A percentile compares a stretch with the other conserved stretches of the same genome.
Evolutionary conservation across 1,284 basidiomycete genomes (phyloP).

Genomic region (Blastosporella zonata): DNA sequence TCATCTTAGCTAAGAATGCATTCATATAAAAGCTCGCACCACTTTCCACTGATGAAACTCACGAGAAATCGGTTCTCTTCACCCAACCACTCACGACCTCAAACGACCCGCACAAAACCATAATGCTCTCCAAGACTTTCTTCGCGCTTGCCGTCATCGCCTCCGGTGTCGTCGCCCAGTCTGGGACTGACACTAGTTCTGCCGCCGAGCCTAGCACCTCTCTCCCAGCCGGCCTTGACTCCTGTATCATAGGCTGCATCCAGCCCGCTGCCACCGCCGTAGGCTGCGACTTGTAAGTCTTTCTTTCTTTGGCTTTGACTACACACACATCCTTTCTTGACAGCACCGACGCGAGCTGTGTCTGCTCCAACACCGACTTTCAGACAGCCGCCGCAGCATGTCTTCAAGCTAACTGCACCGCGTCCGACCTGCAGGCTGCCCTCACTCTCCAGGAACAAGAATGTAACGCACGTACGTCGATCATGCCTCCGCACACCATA

Average conservation of each 20-base stretch:
- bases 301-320: neutral
- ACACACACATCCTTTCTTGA: neutral
- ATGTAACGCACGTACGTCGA: slow-evolving; percentile 13
- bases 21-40: neutral
- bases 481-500: neutral
- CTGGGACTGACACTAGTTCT: neutral
- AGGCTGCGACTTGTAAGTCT: slow-evolving; percentile 18
- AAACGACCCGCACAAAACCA: neutral
- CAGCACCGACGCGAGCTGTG: slow-evolving; percentile 13
- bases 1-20: neutral
- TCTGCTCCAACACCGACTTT: slow-evolving; percentile 12
- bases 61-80: neutral
- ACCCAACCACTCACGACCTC: neutral
- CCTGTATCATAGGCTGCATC: slow-evolving; percentile 21
- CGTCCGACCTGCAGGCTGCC: slow-evolving; percentile 5
- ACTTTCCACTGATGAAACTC: neutral
- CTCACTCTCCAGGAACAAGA: slow-evolving; percentile 7
- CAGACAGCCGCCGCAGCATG: slow-evolving; percentile 9
- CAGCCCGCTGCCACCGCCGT: slow-evolving; percentile 14
- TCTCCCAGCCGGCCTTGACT: slow-evolving; percentile 10
- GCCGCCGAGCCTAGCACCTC: slow-evolving; percentile 4
- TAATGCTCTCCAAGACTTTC: slow-evolving; percentile 10
- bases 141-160: slow-evolving; percentile 10
- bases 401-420: slow-evolving; percentile 3
- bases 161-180: slow-evolving; percentile 9